phyloP scores from a whole-genome alignment of 352 stramenopile species.

The Globisporangium perplexum region DNA sequence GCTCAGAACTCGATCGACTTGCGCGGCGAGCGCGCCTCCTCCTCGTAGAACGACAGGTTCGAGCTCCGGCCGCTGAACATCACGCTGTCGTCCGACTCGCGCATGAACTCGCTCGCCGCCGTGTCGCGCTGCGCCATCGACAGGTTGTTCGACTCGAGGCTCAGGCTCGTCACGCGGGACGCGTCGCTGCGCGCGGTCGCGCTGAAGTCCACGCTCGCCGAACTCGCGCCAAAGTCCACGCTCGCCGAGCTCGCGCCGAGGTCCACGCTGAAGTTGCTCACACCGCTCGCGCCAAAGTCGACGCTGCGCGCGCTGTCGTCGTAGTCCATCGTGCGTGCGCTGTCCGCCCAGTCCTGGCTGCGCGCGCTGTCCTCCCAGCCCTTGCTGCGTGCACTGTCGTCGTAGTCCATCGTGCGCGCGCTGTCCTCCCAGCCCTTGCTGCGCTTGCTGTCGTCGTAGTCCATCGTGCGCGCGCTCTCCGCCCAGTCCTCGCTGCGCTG shows the following conservation, averaged over 20 bases:
- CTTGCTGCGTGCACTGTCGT: too few relatives aligned
- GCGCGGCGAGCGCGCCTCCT: constrained; percentile 9
- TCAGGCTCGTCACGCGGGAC: constrained; percentile 17
- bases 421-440: too few relatives aligned
- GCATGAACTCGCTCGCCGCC: constrained; percentile 27
- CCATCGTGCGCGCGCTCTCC: neutral
- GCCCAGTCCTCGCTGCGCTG: neutral
- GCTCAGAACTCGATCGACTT: constrained; percentile 16
- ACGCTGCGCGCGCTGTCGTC: neutral
- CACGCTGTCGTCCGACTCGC: constrained; percentile 22
- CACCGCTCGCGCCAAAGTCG: neutral
- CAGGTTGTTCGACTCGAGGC: constrained; percentile 20
- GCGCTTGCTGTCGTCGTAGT: constrained; percentile 1
- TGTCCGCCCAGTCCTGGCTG: too few relatives aligned
- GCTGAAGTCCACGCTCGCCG: constrained; percentile 1
- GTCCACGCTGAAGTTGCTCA: constrained; percentile 3
- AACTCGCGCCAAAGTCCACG: constrained; percentile 1
- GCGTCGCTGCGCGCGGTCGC: neutral
- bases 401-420: too few relatives aligned
- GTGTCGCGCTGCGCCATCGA: constrained; percentile 26
- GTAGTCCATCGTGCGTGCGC: constrained; percentile 1
- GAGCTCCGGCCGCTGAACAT: constrained; percentile 22
- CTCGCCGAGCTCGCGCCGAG: neutral
- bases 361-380: too few relatives aligned
- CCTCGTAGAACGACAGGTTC: constrained; percentile 24